A percentile compares a stretch with the other conserved stretches of the same genome.
These are phyloP conservation scores for Fusarium piperis DNA, from an alignment of 2,329 filamentous ascomycete species.

Conservation along the genomic window DNA sequence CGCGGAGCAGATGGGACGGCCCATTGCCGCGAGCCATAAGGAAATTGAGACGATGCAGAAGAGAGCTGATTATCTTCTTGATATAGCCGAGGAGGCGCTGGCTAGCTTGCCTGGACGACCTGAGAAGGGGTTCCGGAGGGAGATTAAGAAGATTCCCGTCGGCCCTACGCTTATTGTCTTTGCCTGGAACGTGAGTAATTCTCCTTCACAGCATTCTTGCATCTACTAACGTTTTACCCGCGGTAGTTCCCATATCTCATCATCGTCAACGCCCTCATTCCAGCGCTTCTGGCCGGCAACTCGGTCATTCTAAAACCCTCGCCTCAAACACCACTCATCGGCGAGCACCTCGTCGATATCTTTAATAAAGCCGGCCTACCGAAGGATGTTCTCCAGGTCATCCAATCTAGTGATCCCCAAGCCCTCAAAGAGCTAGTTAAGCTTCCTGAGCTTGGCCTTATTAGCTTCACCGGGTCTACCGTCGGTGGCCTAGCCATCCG, in stretches of 20 bases:
- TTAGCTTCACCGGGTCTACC: not conserved
- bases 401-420: not conserved
- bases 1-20: constrained; percentile 91
- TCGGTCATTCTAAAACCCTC: constrained; percentile 92
- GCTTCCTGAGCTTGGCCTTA: not conserved
- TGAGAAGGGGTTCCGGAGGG: constrained; percentile 87
- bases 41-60: constrained; percentile 87
- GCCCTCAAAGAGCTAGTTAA: not conserved
- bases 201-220: rapidly evolving
- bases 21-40: constrained; percentile 83
- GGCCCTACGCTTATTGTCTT: constrained; percentile 89
- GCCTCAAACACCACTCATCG: constrained; percentile 46
- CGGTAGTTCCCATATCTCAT: constrained; percentile 93
- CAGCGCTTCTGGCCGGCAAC: constrained; percentile 87
- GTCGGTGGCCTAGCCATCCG: not conserved
- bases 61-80: constrained; percentile 84
- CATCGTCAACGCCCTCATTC: constrained; percentile 88
- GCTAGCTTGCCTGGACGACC: constrained; percentile 81
- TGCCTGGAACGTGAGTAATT: constrained; percentile 81
- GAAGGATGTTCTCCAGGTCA: not conserved
- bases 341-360: not conserved
- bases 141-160: constrained; percentile 85
- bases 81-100: constrained; percentile 81
- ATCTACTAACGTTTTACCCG: not conserved
- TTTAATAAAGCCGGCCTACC: not conserved